phyloP scores from a whole-genome alignment of 2,329 filamentous ascomycete genomes.

The Acrocalymma vagum region DNA sequence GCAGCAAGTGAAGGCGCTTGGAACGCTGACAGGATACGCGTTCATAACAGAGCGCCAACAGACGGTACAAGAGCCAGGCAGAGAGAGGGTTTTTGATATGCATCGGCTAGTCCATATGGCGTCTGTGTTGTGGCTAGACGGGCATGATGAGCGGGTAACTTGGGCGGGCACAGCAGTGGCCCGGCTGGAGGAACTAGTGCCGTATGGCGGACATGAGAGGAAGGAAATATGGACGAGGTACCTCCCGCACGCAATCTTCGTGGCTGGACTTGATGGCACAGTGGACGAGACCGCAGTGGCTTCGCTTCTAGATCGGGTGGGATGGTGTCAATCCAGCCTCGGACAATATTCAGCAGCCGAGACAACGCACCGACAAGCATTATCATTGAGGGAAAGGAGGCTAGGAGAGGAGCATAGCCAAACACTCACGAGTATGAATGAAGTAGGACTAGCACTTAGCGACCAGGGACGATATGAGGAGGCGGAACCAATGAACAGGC shows the following conservation, averaged over 20 bases:
- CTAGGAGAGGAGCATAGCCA: conserved; percentile 5
- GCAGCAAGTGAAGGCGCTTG: conserved; percentile 37
- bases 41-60: conserved; percentile 32
- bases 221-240: conserved; percentile 36
- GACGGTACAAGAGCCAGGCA: conserved; percentile 4
- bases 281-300: conserved; percentile 2
- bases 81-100: conserved; percentile 31
- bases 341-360: conserved; percentile 17
- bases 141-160: conserved; percentile 16
- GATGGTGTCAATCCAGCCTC: conserved; percentile 13
- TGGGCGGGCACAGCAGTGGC: conserved; percentile 23
- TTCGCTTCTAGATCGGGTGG: conserved; percentile 17
- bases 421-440: conserved; percentile 3
- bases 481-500: conserved; percentile 7
- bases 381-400: conserved; percentile 9
- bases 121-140: conserved; percentile 40
- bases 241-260: conserved; percentile 37
- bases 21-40: conserved; percentile 42
- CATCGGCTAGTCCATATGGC: conserved; percentile 47
- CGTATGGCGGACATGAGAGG: conserved; percentile 20
- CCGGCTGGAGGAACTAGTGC: conserved; percentile 32
- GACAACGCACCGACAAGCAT: conserved; percentile 7
- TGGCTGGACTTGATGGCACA: conserved; percentile 7
- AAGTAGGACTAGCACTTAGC: too few relatives aligned
- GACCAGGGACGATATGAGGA: conserved; percentile 23